These are phyloP conservation scores for Microstegium vimineum DNA, from an alignment of 176 grass and related monocot genomes.

Conservation along the genomic window DNA sequence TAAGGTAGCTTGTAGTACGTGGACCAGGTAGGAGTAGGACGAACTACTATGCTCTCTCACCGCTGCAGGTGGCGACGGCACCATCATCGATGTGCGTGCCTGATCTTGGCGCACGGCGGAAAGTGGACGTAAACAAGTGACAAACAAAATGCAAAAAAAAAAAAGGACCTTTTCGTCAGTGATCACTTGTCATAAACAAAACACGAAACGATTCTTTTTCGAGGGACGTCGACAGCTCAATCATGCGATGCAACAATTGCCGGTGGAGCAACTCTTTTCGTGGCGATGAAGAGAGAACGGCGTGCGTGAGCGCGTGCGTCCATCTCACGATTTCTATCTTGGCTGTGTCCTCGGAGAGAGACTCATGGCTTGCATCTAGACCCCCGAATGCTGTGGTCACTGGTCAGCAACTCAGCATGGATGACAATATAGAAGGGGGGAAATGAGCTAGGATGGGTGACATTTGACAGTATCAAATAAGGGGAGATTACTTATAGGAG, in stretches of 20 bases:
- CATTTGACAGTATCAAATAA: no score
- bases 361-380: no score
- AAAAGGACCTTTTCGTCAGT: background rate
- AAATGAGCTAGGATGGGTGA: no score
- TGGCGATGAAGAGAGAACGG: background rate
- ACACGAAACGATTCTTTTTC: background rate
- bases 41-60: background rate
- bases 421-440: no score
- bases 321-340: background rate
- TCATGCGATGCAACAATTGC: background rate
- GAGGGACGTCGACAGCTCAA: background rate
- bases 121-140: slow-evolving; percentile 21
- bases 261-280: background rate
- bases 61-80: background rate
- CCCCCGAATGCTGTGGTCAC: no score
- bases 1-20: background rate
- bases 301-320: background rate
- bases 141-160: no score
- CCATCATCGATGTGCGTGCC: background rate
- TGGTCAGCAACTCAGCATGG: no score
- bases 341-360: no score
- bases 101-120: background rate
- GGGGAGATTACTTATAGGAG: no score
- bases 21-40: background rate
- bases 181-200: background rate